Conservation (phyloP, 192 early-diverging fungal species). For the Coemansia javaensis region DNA sequence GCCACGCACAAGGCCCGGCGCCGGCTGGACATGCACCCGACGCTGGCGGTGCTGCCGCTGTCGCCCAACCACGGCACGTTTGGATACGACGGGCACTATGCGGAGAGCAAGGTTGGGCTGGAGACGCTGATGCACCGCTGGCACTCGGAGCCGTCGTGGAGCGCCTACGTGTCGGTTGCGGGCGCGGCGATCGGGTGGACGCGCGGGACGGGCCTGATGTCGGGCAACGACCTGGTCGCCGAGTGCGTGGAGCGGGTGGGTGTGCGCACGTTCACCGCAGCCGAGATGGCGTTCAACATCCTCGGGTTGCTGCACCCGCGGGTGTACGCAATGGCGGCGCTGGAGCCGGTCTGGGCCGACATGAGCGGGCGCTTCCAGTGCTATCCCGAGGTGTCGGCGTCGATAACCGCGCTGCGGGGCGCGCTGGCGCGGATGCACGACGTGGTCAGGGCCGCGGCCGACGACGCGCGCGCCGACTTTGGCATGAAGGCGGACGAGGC, state of each 20-base stretch:
- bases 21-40: conserved; percentile 78
- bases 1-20: conserved; percentile 74
- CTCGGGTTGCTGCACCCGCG: conserved; percentile 78
- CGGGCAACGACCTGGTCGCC: conserved; percentile 81
- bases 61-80: conserved; percentile 98
- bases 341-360: conserved; percentile 55
- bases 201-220: conserved; percentile 94
- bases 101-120: conserved; percentile 89
- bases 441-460: conserved; percentile 1
- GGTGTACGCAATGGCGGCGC: conserved; percentile 66
- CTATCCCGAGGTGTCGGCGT: conserved; percentile 5
- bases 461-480: conserved; percentile 19
- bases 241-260: conserved; percentile 83
- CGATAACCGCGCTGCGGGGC: not conserved
- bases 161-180: conserved; percentile 76
- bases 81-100: conserved; percentile 87
- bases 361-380: conserved; percentile 27
- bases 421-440: conserved; percentile 7
- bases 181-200: conserved; percentile 98
- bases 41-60: conserved; percentile 80
- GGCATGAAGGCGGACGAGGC: conserved; percentile 1
- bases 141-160: conserved; percentile 81
- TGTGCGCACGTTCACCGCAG: conserved; percentile 84
- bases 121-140: conserved; percentile 90
- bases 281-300: conserved; percentile 94